A percentile compares a stretch with the other conserved stretches of the same genome.
Conservation (phyloP, 495 filamentous ascomycete species). For the Podospora pseudocomata region DNA sequence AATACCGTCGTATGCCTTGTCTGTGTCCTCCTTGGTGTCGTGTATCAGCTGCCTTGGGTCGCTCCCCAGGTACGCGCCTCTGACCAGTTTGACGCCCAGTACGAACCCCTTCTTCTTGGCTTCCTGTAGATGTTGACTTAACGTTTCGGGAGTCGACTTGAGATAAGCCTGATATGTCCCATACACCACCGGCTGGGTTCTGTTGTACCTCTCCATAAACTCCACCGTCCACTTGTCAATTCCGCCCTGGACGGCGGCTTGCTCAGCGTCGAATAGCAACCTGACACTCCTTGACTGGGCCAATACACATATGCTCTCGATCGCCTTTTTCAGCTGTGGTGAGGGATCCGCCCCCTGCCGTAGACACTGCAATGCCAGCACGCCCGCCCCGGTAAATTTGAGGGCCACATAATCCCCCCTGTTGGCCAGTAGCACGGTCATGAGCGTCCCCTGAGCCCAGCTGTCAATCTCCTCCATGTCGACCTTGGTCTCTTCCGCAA, state of each 20-base stretch:
- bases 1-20: constrained; percentile 41
- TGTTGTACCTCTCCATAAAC: constrained; percentile 76
- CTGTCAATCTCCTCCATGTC: constrained; percentile 46
- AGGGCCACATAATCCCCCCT: constrained; percentile 81
- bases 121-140: constrained; percentile 62
- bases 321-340: constrained; percentile 61
- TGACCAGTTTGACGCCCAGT: constrained; percentile 85
- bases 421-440: constrained; percentile 69
- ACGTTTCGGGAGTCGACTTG: constrained; percentile 60
- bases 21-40: constrained; percentile 76
- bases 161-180: constrained; percentile 83
- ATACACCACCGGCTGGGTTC: constrained; percentile 51
- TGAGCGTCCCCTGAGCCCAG: constrained; percentile 72
- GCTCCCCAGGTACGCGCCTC: constrained; percentile 81
- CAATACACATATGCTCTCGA: constrained; percentile 70
- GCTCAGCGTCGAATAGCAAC: constrained; percentile 89
- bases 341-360: constrained; percentile 56
- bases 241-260: constrained; percentile 72
- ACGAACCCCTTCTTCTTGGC: constrained; percentile 69
- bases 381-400: constrained; percentile 91
- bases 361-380: constrained; percentile 64
- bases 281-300: constrained; percentile 66
- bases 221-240: constrained; percentile 81
- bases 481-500: constrained; percentile 31
- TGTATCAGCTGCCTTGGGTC: constrained; percentile 78